Evolutionary conservation across 768 basidiomycete genomes (phyloP), one percentile per base, ranked within the genome.

Genomic region (Termitomyces sp.): DNA sequence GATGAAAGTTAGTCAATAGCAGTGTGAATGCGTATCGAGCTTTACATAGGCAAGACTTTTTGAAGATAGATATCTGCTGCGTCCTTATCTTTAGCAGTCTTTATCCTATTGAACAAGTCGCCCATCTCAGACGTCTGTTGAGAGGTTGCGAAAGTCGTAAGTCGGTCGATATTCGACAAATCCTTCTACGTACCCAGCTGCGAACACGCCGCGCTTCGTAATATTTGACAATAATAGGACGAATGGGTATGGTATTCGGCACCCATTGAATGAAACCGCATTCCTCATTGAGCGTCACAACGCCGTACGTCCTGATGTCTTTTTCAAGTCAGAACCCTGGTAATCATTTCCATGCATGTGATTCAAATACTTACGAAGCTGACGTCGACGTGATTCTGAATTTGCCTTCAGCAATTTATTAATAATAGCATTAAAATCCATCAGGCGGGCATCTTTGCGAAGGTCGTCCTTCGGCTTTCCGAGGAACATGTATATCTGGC

Each of bases 231-330:
- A 98, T 75, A 45, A 98, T 81, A 0, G 82, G 80, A 30, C 96
- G 87, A 38, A 98, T 72, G 1, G 93, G 90, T 28, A 84, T 79
- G 1, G 95, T 97, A 68, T 98, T 90, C 0, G 89, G 91, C 3
- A 99, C 97, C 97, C 97, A 99, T 84, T 99, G 93, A 56, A 98
- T 93, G 50, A 98, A 85, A 0, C 97, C 97, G 66, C 95, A 98
- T 63, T 96, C 94, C 64, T 98, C 96, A 67, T 97, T 98, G 61
- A 99, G 79, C 6, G 95, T 92, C 28, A 97, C 88, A n/a, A 98
- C 94, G n/a, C 94, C 92, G 66, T 98, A 99, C 2, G 97, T 98
- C 26, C 96, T 86, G 58, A 99, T 93, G 68, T 89, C 96, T 95
- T n/a, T 40, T 10, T 40, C 56, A 13, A 43, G 45, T 24, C 20